Evolutionary conservation across 768 basidiomycete genomes (phyloP).

Genomic region (Chiua virens): DNA sequence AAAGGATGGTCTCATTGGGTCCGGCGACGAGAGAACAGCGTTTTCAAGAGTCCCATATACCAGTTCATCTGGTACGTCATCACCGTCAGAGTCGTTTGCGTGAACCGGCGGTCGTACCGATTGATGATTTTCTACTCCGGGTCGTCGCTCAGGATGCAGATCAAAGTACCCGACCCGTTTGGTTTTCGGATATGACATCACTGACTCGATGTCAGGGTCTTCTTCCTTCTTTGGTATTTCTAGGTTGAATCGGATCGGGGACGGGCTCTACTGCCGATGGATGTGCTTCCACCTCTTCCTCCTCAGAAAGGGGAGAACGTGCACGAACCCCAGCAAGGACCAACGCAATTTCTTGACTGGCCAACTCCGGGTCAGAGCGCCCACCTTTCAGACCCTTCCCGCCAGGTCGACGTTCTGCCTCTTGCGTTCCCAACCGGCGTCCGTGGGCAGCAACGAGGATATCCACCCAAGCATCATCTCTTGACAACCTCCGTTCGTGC

Average conservation of each 20-base stretch:
- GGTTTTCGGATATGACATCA: constrained; percentile 35
- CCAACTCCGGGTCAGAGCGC: constrained; percentile 65
- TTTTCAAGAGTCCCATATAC: constrained; percentile 31
- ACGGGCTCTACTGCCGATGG: constrained; percentile 18
- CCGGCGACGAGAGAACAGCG: constrained; percentile 15
- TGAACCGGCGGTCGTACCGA: constrained; percentile 27
- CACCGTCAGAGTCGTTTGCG: constrained; percentile 35
- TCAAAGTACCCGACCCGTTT: constrained; percentile 72
- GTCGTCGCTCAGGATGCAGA: constrained; percentile 70
- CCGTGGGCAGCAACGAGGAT: constrained; percentile 67
- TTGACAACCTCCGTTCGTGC: constrained; percentile 43
- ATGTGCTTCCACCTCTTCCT: constrained; percentile 35
- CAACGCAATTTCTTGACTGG: constrained; percentile 70
- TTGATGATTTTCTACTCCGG: constrained; percentile 21
- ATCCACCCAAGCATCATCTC: constrained; percentile 86
- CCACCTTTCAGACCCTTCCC: constrained; percentile 34
- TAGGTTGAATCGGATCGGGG: neutral
- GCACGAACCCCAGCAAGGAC: constrained; percentile 59
- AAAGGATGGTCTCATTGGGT: constrained; percentile 31
- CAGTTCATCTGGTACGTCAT: constrained; percentile 35
- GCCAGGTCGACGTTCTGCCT: constrained; percentile 39
- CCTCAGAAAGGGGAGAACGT: constrained; percentile 38
- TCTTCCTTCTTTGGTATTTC: constrained; percentile 41
- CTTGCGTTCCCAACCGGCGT: constrained; percentile 56
- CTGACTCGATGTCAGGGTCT: constrained; percentile 47